Conservation (phyloP, 2,329 filamentous ascomycete species). For the Aspergillus novofumigatus region DNA sequence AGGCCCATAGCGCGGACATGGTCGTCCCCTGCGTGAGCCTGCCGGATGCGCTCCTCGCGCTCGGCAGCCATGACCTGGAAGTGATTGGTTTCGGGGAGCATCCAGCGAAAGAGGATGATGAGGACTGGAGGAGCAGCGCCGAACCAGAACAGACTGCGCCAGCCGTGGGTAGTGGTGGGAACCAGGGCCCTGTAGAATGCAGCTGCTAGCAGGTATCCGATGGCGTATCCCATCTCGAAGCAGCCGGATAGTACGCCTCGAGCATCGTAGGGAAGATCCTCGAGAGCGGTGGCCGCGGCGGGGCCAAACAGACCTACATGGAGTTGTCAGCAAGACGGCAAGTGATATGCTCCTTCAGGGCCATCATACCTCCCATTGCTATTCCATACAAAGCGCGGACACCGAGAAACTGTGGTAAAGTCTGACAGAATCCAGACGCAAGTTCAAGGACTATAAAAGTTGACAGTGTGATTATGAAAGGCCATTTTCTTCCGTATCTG, state of each 20-base stretch:
- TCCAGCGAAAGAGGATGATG: conserved; percentile 65
- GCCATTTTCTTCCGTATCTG: too few species aligned
- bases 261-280: not conserved
- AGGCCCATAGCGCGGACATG: conserved; percentile 33
- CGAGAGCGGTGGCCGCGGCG: not conserved
- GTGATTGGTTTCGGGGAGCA: conserved; percentile 68
- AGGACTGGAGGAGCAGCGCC: conserved; percentile 39
- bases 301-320: not conserved
- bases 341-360: not conserved
- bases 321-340: not conserved
- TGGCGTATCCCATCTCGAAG: not conserved
- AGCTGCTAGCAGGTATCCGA: not conserved
- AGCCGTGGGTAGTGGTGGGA: not conserved
- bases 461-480: too few species aligned
- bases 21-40: conserved; percentile 23
- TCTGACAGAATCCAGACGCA: not conserved
- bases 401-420: not conserved
- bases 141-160: not conserved
- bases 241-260: not conserved
- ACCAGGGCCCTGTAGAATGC: not conserved
- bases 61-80: conserved; percentile 44
- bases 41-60: conserved; percentile 28
- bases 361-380: not conserved
- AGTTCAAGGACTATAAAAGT: too few species aligned
- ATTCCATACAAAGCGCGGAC: not conserved